Evolutionary conservation across 2,329 filamentous ascomycete genomes (phyloP).

Genomic region (Claviceps sp.): DNA sequence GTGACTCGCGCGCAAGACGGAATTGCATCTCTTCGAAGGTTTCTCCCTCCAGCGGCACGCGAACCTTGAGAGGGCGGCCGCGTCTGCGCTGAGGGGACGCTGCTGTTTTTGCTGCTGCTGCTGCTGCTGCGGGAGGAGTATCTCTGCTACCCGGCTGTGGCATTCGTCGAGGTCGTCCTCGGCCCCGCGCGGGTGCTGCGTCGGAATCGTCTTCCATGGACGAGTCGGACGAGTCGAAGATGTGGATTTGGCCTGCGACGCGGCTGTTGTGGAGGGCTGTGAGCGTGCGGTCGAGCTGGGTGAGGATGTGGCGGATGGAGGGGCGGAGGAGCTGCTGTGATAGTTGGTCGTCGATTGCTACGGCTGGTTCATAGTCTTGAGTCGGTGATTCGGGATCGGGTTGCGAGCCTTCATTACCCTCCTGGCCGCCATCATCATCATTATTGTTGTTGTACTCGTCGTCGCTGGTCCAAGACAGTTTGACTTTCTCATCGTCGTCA

Average conservation of each 20-base stretch:
- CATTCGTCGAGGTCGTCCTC: slow-evolving; percentile 14
- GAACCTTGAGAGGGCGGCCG: slow-evolving; percentile 28
- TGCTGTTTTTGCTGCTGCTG: not conserved
- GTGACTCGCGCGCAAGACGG: slow-evolving; percentile 32
- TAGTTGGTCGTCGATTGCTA: slow-evolving; percentile 58
- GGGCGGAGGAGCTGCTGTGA: slow-evolving; percentile 54
- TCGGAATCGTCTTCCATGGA: slow-evolving; percentile 20
- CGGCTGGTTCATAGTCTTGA: slow-evolving; percentile 31
- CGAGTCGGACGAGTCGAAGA: slow-evolving; percentile 27
- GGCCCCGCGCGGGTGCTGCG: slow-evolving; percentile 6
- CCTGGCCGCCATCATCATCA: not conserved
- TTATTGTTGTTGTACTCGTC: not conserved
- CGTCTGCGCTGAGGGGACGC: slow-evolving; percentile 8
- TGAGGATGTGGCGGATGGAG: slow-evolving; percentile 54
- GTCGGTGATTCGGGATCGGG: not conserved
- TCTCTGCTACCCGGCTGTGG: slow-evolving; percentile 1
- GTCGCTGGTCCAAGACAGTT: not conserved
- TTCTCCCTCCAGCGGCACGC: slow-evolving; percentile 28
- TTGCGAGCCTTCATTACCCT: not conserved
- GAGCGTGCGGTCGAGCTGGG: slow-evolving; percentile 56
- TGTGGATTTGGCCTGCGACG: slow-evolving; percentile 29
- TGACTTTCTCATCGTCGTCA: not conserved
- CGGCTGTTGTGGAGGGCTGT: slow-evolving; percentile 56
- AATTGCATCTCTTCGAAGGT: slow-evolving; percentile 31
- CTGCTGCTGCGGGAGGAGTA: not conserved